Evolutionary conservation across 1,139 yeast genomes (phyloP), one percentile per base, ranked within the genome.

Genomic region (Hanseniaspora sp.): DNA sequence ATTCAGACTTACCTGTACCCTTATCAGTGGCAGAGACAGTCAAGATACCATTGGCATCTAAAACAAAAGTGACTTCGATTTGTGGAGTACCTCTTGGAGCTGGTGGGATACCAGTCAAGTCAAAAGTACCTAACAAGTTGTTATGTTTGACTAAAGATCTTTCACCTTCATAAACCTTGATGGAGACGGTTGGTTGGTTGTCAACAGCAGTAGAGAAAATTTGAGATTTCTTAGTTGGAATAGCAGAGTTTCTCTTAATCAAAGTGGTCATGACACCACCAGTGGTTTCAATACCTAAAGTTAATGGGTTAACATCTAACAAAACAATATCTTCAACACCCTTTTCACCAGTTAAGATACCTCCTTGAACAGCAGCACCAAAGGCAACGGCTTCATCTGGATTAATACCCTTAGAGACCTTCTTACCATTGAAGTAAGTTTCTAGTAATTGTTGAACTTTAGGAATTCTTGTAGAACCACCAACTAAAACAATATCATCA

Each of bases 391-490:
- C 95, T 77, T 87, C 95, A 74, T 88, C 96, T 58, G 96, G 96
- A 76, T 88, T 88, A 68, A 88, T 87, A 74, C 95, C 95, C 78
- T 86, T 87, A 62, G 95, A 83, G 56, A 95, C 92, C 75, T 87
- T 85, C 79, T 88, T 88, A 66, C 95, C 95, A 68, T 83, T 83
- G 72, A 88, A 88, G 79, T 74, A 87, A 62, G 79, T 77, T 73
- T 88, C 95, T 62, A 88, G 78, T 64, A 88, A 77, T 72, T 85
- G 85, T 76, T 86, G 96, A 62, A 88, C 95, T 78, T 87, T 88
- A 73, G 96, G 96, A 75, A 88, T 88, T 81, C 96, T 87, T 58
- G 96, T 88, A 49, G 96, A 88, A 74, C 96, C 96, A 77, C 96
- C 96, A 64, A 88, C 96, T 57, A 88, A 77, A 47, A 88, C 96